phyloP scores from a whole-genome alignment of 768 basidiomycete genomes.

The Podaxis carcinomalis region DNA sequence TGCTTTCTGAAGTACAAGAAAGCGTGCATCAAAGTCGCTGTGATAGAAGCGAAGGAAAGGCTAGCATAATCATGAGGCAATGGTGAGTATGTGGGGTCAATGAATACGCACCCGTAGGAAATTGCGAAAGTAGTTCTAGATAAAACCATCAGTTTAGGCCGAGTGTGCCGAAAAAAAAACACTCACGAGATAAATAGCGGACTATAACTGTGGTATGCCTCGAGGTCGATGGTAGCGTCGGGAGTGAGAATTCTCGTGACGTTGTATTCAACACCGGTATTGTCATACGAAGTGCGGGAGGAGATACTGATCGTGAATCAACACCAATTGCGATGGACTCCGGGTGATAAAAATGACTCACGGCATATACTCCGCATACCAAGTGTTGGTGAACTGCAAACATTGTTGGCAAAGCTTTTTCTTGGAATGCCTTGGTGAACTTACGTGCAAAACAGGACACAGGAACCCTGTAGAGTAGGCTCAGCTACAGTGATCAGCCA shows the following conservation, averaged over 20 bases:
- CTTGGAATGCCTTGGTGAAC: constrained; percentile 14
- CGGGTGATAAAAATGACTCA: constrained; percentile 21
- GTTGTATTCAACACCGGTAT: constrained; percentile 52
- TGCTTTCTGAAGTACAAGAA: constrained; percentile 70
- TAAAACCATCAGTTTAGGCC: neutral
- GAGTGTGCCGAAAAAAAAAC: neutral
- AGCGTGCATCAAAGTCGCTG: constrained; percentile 67
- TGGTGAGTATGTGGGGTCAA: constrained; percentile 28
- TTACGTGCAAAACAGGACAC: constrained; percentile 50
- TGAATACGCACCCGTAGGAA: constrained; percentile 47
- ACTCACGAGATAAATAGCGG: constrained; percentile 54
- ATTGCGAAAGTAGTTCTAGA: constrained; percentile 60
- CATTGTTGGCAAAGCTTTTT: neutral
- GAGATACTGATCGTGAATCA: constrained; percentile 39
- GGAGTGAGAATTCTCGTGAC: constrained; percentile 49
- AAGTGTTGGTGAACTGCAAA: constrained; percentile 53
- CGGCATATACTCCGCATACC: constrained; percentile 53
- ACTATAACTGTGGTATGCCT: constrained; percentile 49
- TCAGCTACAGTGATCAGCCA: neutral
- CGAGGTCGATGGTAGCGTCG: constrained; percentile 47
- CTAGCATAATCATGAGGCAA: constrained; percentile 16
- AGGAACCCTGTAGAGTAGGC: constrained; percentile 38
- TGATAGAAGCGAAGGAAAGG: constrained; percentile 72
- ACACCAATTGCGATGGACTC: neutral
- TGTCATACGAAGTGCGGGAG: constrained; percentile 57